A percentile compares a stretch with the other conserved stretches of the same genome.
Evolutionary conservation across 208 protist genomes (phyloP).

Genomic region (Trypanosoma scelopori): DNA sequence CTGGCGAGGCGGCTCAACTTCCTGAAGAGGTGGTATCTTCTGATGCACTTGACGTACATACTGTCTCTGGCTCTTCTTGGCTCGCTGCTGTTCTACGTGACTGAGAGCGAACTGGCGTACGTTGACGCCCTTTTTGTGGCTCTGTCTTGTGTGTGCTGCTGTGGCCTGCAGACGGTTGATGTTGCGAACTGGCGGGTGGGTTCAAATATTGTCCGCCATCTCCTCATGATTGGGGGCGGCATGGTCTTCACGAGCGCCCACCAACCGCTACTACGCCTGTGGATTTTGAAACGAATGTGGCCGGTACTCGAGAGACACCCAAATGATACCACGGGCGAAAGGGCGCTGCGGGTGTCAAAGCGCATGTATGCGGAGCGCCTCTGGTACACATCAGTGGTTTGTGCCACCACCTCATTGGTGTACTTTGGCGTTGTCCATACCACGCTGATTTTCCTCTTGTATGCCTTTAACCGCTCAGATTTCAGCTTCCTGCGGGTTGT

Average conservation of each 20-base stretch:
- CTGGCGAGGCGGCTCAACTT: constrained; percentile 52
- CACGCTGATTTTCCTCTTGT: constrained; percentile 38
- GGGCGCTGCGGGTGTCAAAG: constrained; percentile 40
- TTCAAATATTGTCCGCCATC: constrained; percentile 40
- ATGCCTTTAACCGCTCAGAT: constrained; percentile 39
- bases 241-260: constrained; percentile 71
- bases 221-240: constrained; percentile 65
- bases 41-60: constrained; percentile 61
- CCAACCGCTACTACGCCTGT: constrained; percentile 63
- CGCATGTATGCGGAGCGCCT: constrained; percentile 42
- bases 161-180: constrained; percentile 68
- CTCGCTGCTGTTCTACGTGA: constrained; percentile 31
- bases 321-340: constrained; percentile 45
- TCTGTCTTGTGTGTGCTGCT: constrained; percentile 73
- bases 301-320: constrained; percentile 33
- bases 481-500: constrained; percentile 37
- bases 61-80: constrained; percentile 29
- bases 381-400: constrained; percentile 50
- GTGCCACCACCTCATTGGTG: constrained; percentile 39
- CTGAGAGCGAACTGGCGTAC: constrained; percentile 24
- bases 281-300: constrained; percentile 53
- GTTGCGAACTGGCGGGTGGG: constrained; percentile 40
- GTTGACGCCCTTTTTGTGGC: constrained; percentile 69
- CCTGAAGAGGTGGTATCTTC: constrained; percentile 68
- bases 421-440: constrained; percentile 54